Evolutionary conservation across 129 eudicot species (phyloP), one percentile per base, ranked within the genome.

Genomic region (Helichrysum umbraculigerum): DNA sequence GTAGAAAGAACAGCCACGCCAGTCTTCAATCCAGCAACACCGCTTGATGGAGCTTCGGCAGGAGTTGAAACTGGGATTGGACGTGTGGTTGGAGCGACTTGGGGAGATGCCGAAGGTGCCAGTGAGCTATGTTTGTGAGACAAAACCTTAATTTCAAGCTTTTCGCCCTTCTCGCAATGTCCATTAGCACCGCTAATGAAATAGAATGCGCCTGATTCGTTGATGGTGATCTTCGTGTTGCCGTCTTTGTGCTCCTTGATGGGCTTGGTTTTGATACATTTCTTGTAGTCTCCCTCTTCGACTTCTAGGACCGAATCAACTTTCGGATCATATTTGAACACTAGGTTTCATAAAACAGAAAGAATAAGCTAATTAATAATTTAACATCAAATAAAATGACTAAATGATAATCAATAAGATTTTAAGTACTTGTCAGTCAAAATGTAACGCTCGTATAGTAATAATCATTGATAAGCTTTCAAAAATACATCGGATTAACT

Each of bases 171-270:
- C 15, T 88, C 81, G 42, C 98, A 92, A 71, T 86, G 81, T 6
- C 85, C 93, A 1, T 74, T 29, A 2, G 79, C 79, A 1, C 98
- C 98, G 25, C 98, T 89, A 37, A 92, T 89, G 85, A 89, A 92
- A 79, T 41, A 92, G 65, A 78, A 86, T 1, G 84, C 79, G 0
- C 98, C 98, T 17, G 89, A 71, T 41, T 70, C 69, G 0, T 79
- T 41, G 0, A 89, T 76, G 39, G 37, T 22, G 15, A 89, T 61
- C 37, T 17, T 73, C 1, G 98, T 81, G 44, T 78, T 44, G 0
- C 93, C 93, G 14, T 81, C 87, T 1, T 84, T 8, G 73, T 78
- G 85, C 7, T 81, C 56, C 25, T 61, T 80, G 35, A 84, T 58
- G 10, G 96, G 93, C 19, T 86, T 83, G 0, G 67, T 8, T 54